A percentile compares a stretch with the other conserved stretches of the same genome.
phyloP scores from a whole-genome alignment of 306 rosid genomes.

The Cucurbita maxima region DNA sequence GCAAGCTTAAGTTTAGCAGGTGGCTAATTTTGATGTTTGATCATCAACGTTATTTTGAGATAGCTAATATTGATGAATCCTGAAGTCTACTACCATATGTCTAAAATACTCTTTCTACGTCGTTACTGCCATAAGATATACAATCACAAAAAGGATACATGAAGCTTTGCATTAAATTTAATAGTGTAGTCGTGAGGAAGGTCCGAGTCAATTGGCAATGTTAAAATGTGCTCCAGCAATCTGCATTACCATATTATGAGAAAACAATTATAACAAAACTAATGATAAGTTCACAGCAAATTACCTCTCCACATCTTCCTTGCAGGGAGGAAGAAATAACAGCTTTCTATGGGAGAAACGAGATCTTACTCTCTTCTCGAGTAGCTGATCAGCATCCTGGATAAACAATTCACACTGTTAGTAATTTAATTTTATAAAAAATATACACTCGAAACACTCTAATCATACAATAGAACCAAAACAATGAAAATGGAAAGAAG shows the following conservation, averaged over 20 bases:
- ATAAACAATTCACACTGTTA: constrained; percentile 6
- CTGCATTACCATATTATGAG: constrained; percentile 28
- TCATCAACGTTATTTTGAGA: neutral
- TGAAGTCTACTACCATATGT: neutral
- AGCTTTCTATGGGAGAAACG: constrained; percentile 90
- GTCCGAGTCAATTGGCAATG: constrained; percentile 48
- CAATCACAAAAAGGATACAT: constrained; percentile 53
- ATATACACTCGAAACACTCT: neutral
- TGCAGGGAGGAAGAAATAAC: constrained; percentile 63
- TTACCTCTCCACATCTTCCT: constrained; percentile 49
- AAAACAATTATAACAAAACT: constrained; percentile 2
- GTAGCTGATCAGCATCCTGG: constrained; percentile 90
- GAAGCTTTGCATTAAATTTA: constrained; percentile 48
- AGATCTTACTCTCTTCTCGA: constrained; percentile 91
- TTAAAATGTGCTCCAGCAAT: constrained; percentile 54
- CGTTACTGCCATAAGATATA: neutral
- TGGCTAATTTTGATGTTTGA: neutral
- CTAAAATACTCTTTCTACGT: neutral
- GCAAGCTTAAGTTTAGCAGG: neutral
- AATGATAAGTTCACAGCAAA: constrained; percentile 3
- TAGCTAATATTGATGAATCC: neutral
- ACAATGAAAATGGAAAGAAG: neutral
- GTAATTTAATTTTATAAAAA: constrained; percentile 6
- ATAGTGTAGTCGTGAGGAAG: constrained; percentile 54
- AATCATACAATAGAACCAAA: neutral